These are phyloP conservation scores for Cajanus cajan DNA, from an alignment of 306 rosid genomes.

Conservation along the genomic window DNA sequence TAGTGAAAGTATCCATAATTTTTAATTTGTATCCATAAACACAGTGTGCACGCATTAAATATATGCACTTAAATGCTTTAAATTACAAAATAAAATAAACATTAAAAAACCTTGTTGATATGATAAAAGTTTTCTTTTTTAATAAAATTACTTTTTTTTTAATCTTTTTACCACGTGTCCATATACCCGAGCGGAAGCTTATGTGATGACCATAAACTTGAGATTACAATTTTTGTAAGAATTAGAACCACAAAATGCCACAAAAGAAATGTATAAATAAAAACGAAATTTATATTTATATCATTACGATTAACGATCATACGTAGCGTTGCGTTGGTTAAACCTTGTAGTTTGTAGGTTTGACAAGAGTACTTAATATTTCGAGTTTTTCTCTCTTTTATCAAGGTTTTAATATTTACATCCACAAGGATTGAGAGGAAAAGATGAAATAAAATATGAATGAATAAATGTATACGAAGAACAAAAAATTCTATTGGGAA, in stretches of 20 bases:
- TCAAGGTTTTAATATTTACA: not conserved
- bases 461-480: not conserved
- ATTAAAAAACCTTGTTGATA: not conserved
- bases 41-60: not conserved
- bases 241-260: not conserved
- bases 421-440: not conserved
- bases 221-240: not conserved
- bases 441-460: not conserved
- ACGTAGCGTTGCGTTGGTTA: not conserved
- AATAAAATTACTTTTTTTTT: not conserved
- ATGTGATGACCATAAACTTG: not conserved
- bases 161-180: not conserved
- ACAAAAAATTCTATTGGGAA: conserved; percentile 6
- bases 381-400: not conserved
- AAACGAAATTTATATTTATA: not conserved
- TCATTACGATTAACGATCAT: not conserved
- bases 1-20: not conserved
- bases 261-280: not conserved
- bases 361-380: conserved; percentile 1
- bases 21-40: not conserved
- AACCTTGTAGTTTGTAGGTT: not conserved
- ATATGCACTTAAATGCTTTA: not conserved
- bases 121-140: not conserved
- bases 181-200: not conserved
- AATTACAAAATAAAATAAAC: not conserved